Evolutionary conservation across 2,329 filamentous ascomycete genomes (phyloP).

Genomic region (Monosporascus cannonballus): DNA sequence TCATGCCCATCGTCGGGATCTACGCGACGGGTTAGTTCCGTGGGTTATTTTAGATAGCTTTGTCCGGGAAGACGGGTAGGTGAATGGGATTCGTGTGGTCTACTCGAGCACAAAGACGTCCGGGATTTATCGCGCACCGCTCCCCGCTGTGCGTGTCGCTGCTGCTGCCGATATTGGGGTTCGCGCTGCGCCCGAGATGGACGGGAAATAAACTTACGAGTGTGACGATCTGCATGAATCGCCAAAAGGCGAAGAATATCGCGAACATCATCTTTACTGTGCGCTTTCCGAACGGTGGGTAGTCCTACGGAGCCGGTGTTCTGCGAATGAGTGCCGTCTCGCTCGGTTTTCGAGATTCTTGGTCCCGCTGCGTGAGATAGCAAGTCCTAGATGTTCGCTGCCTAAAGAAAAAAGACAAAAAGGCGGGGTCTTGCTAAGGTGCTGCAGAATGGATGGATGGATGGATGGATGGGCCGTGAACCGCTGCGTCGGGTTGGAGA

Average conservation of each 20-base stretch:
- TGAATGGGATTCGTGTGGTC: neutral
- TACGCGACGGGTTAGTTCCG: slow-evolving; percentile 19
- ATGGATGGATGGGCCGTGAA: too few species aligned
- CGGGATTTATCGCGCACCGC: too few species aligned
- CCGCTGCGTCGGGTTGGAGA: too few species aligned
- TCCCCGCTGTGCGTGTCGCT: too few species aligned
- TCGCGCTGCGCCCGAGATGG: neutral
- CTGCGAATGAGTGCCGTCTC: too few species aligned
- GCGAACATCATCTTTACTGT: slow-evolving; percentile 50
- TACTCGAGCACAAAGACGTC: neutral
- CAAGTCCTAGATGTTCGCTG: too few species aligned
- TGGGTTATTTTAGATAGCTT: neutral
- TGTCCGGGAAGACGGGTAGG: neutral
- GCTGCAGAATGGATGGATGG: neutral
- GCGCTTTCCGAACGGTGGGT: too few species aligned
- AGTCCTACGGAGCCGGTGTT: too few species aligned
- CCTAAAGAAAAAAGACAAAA: neutral
- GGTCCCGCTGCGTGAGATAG: too few species aligned
- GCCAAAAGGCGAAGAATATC: slow-evolving; percentile 57
- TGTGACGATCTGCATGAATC: slow-evolving; percentile 56
- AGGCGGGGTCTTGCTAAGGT: neutral
- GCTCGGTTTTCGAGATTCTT: too few species aligned
- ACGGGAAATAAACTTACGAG: slow-evolving; percentile 40
- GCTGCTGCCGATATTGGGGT: neutral
- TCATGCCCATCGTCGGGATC: slow-evolving; percentile 62